Base-by-base conservation (phyloP, 163 green algal genomes). In the Prototheca cutis region DNA sequence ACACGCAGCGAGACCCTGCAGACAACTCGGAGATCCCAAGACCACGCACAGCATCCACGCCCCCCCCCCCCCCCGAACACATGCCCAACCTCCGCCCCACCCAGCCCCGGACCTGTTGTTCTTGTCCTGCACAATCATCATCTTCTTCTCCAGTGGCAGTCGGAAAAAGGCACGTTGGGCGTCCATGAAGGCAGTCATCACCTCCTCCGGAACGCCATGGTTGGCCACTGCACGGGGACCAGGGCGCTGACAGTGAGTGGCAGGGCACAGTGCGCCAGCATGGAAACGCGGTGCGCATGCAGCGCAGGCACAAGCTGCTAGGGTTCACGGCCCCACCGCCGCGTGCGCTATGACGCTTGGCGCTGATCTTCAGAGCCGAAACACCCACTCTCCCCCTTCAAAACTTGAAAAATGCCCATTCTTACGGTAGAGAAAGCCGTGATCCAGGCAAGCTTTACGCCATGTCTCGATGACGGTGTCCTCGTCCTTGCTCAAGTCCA, bases 81-180 rank as follows among this genome's bases (percentile, higher is more conserved):
- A 6, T 52, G 21, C 23, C 5, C 3, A 23, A 34, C 36, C 17
- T 29, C n/a, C 18, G 6, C 32, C 15, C 30, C n/a, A 51, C 30
- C 17, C 3, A 32, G 31, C 27, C 36, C 47, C 29, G 33, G 31
- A 66, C 63, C 80, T 66, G 63, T 88, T 86, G 63, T 87, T 86
- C 10, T 62, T 58, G 51, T 90, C 78, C 19, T 70, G 72, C 21
- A 85, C 48, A 18, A 90, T 61, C 4, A 21, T 23, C 62, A 77
- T 73, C 72, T 95, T 96, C 15, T 74, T 51, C 3, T 86, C 73
- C 4, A 80, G 13, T 2, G 85, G 79, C 55, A 91, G 66, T 0
- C n/a, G 58, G 65, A 95, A 96, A 30, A 93, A 83, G 2, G 34
- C 7, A 2, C 66, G 63, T 25, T 81, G 77, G 57, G 82, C 49